These are phyloP conservation scores for Phytophthora ramorum DNA, from an alignment of 352 stramenopile genomes.

Conservation along the genomic window DNA sequence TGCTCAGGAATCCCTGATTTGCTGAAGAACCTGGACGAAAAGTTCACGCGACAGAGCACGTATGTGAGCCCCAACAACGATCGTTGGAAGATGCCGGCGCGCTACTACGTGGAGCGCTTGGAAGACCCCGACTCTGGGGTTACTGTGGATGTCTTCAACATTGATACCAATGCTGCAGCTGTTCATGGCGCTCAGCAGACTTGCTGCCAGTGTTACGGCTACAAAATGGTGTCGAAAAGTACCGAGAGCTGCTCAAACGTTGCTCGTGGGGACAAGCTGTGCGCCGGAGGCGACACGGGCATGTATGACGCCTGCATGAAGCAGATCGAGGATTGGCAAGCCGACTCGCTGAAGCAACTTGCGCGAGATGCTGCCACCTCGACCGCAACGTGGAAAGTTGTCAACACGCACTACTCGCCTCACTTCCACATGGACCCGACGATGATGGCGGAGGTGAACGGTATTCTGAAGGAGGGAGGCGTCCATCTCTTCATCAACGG, in stretches of 20 bases:
- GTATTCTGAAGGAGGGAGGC: constrained; percentile 49
- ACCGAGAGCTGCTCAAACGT: constrained; percentile 50
- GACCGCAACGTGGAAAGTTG: constrained; percentile 72
- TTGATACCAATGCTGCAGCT: constrained; percentile 67
- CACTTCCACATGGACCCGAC: constrained; percentile 74
- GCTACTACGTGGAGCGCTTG: constrained; percentile 73
- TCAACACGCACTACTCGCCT: constrained; percentile 82
- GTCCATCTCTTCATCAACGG: constrained; percentile 77
- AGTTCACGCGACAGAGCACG: constrained; percentile 62
- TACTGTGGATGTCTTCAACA: constrained; percentile 75
- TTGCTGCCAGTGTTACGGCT: constrained; percentile 84
- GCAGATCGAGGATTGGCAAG: constrained; percentile 64
- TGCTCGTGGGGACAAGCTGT: constrained; percentile 55
- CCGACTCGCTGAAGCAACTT: constrained; percentile 67
- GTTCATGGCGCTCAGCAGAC: constrained; percentile 70
- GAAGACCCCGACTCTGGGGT: constrained; percentile 36
- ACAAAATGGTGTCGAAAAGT: constrained; percentile 61
- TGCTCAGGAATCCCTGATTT: constrained; percentile 63
- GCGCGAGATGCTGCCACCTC: constrained; percentile 55
- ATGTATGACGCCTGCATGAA: constrained; percentile 71
- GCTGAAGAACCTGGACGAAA: constrained; percentile 69
- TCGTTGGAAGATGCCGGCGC: constrained; percentile 67
- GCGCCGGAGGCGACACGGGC: constrained; percentile 54
- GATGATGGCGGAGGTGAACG: constrained; percentile 76
- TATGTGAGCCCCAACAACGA: constrained; percentile 76